These are phyloP conservation scores for Neurospora sp. DNA, from an alignment of 2,329 filamentous ascomycete species.

Conservation along the genomic window DNA sequence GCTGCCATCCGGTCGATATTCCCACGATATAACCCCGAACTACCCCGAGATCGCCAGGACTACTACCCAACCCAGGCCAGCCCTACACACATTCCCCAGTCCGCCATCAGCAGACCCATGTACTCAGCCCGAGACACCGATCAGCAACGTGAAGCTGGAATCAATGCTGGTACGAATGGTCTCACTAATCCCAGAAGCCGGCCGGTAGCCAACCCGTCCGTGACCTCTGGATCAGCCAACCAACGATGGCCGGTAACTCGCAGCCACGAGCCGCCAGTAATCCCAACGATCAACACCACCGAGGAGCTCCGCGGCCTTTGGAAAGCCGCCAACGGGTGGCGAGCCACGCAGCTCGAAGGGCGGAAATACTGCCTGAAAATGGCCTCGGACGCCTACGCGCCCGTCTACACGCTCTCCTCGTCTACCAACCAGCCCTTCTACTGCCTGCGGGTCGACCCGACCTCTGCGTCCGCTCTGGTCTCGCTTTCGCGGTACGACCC, in stretches of 20 bases:
- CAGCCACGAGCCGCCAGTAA: slow-evolving; percentile 31
- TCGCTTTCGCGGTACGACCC: slow-evolving; percentile 51
- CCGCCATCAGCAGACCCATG: slow-evolving; percentile 55
- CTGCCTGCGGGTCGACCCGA: slow-evolving; percentile 53
- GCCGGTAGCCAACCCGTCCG: slow-evolving; percentile 20
- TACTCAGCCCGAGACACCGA: slow-evolving; percentile 36
- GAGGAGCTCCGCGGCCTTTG: slow-evolving; percentile 56
- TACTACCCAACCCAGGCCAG: slow-evolving; percentile 60
- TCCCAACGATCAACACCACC: slow-evolving; percentile 43
- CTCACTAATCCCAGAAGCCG: slow-evolving; percentile 12
- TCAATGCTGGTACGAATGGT: neutral
- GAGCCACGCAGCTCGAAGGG: slow-evolving; percentile 48
- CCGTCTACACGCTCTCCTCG: slow-evolving; percentile 57
- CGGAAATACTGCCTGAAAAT: slow-evolving; percentile 49
- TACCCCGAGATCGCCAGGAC: slow-evolving; percentile 56
- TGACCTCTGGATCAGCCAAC: slow-evolving; percentile 23
- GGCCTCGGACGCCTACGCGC: slow-evolving; percentile 46
- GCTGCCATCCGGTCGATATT: slow-evolving; percentile 61
- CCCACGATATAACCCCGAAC: slow-evolving; percentile 58
- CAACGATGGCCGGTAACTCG: slow-evolving; percentile 15
- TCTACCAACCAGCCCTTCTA: slow-evolving; percentile 51
- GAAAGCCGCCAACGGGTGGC: slow-evolving; percentile 62
- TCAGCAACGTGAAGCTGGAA: slow-evolving; percentile 3
- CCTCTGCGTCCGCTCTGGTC: slow-evolving; percentile 52
- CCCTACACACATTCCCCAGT: slow-evolving; percentile 52